Base-by-base conservation (phyloP, 768 basidiomycete genomes). In the Pleurotus citrinopileatus region DNA sequence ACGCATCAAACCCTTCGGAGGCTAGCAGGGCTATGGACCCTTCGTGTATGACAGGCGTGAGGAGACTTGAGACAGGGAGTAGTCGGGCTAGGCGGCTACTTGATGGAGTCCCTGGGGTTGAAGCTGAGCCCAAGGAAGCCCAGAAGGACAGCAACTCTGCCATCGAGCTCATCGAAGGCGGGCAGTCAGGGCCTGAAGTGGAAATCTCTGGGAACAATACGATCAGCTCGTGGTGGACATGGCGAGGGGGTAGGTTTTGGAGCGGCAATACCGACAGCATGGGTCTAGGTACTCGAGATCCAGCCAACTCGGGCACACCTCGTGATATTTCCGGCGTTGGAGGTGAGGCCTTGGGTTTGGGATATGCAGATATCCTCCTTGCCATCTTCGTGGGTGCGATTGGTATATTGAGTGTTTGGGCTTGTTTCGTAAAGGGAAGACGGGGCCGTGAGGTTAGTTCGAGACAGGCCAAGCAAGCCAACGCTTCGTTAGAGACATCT, bases 1-100 rank as follows among this genome's bases (percentile, higher is more conserved):
- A 36, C 32, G 12, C 45, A 22, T 3, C 45, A 13, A 26, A 51
- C 13, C 22, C 48, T 1, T 51, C 48, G 20, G 12, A 20, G 60
- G 60, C 23, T 42, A 55, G 9, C 37, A 15, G 52, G 38, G 68
- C 67, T 19, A 65, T 67, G 45, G 80, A 88, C 62, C 70, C 75
- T 3, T 75, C 77, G 8, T 91, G 89, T 65, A 67, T 87, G 13
- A 79, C 82, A 9, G 89, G 89, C 20, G 76, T 87, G 42, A 73
- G 81, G 5, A 68, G 65, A 17, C 67, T 89, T 17, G 82, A 83
- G 57, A 72, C 75, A 2, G 76, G 77, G 10, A 80, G 75, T 59
- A 81, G 70, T 37, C 63, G 77, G 10, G 65, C 75, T 63, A 73
- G 67, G 61, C 74, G 83, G 57, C 73, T 89, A 19, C 70, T 89